phyloP scores from a whole-genome alignment of 805 yeast species.

The Candida suzukii region DNA sequence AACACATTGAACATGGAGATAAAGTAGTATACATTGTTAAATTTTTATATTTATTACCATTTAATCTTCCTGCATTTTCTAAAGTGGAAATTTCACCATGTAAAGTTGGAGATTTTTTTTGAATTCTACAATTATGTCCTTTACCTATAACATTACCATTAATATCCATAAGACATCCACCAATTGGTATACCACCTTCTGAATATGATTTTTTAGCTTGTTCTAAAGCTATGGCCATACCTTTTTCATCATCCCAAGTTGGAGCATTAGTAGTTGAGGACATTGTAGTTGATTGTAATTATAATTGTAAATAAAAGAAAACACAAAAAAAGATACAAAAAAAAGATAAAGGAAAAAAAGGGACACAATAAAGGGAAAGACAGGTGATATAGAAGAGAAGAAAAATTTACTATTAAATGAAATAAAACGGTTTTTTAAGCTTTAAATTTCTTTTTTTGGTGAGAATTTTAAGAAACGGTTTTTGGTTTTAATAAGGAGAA shows the following conservation, averaged over 20 bases:
- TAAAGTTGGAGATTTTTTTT: slow-evolving; percentile 72
- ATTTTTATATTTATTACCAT: slow-evolving; percentile 69
- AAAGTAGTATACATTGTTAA: slow-evolving; percentile 90
- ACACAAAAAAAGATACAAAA: too few relatives aligned
- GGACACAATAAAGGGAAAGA: too few relatives aligned
- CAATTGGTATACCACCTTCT: slow-evolving; percentile 92
- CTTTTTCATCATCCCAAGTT: slow-evolving; percentile 57
- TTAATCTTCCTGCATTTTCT: slow-evolving; percentile 86
- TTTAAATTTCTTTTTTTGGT: too few relatives aligned
- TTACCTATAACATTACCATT: slow-evolving; percentile 79
- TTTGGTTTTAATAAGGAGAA: too few relatives aligned
- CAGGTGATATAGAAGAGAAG: too few relatives aligned
- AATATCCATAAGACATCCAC: slow-evolving; percentile 64
- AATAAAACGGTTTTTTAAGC: too few relatives aligned
- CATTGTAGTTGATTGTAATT: too few relatives aligned
- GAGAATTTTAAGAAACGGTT: too few relatives aligned
- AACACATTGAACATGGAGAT: slow-evolving; percentile 93
- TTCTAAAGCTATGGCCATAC: slow-evolving; percentile 63
- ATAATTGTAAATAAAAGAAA: too few relatives aligned
- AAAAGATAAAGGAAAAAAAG: too few relatives aligned
- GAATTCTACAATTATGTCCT: slow-evolving; percentile 89
- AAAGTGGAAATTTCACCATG: slow-evolving; percentile 91
- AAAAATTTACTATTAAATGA: too few relatives aligned
- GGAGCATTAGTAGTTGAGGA: too few relatives aligned
- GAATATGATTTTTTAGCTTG: slow-evolving; percentile 63